Evolutionary conservation across 1,284 basidiomycete species (phyloP).

Genomic region (Trichosporon sp.): DNA sequence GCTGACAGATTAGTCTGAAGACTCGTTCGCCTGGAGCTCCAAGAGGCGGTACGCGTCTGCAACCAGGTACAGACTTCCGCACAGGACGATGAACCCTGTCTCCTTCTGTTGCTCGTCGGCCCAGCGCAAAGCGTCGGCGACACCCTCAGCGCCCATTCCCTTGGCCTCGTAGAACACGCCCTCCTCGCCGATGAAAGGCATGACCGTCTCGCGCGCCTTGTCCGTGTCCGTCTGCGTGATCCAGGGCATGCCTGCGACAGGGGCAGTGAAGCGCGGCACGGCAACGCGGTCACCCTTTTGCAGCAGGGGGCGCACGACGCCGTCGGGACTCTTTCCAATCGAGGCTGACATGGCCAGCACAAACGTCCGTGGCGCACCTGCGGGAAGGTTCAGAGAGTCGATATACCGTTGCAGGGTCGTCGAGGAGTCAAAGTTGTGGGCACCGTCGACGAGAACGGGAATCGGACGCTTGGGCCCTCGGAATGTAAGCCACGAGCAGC

Average conservation of each 20-base stretch:
- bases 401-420: slow-evolving; percentile 72
- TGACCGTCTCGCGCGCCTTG: slow-evolving; percentile 58
- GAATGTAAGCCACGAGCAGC: slow-evolving; percentile 67
- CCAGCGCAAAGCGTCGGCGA: slow-evolving; percentile 38
- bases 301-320: slow-evolving; percentile 71
- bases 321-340: slow-evolving; percentile 72
- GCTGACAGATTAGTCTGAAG: neutral
- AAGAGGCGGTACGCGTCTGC: slow-evolving; percentile 78
- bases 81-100: slow-evolving; percentile 66
- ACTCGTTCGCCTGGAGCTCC: slow-evolving; percentile 4
- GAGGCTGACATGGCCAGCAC: slow-evolving; percentile 77
- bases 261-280: slow-evolving; percentile 65
- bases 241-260: slow-evolving; percentile 90
- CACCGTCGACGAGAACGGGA: slow-evolving; percentile 80
- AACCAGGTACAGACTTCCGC: slow-evolving; percentile 88
- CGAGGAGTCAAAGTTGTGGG: slow-evolving; percentile 89
- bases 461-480: slow-evolving; percentile 41
- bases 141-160: slow-evolving; percentile 30
- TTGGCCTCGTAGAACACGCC: slow-evolving; percentile 28
- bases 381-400: slow-evolving; percentile 57
- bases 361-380: slow-evolving; percentile 61
- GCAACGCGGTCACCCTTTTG: slow-evolving; percentile 60
- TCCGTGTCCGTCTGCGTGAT: slow-evolving; percentile 65
- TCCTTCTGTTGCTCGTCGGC: slow-evolving; percentile 42
- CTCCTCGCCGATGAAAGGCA: slow-evolving; percentile 35